Evolutionary conservation across 2,329 filamentous ascomycete genomes (phyloP), one percentile per base, ranked within the genome.

Genomic region (Verticillium tricorpus): DNA sequence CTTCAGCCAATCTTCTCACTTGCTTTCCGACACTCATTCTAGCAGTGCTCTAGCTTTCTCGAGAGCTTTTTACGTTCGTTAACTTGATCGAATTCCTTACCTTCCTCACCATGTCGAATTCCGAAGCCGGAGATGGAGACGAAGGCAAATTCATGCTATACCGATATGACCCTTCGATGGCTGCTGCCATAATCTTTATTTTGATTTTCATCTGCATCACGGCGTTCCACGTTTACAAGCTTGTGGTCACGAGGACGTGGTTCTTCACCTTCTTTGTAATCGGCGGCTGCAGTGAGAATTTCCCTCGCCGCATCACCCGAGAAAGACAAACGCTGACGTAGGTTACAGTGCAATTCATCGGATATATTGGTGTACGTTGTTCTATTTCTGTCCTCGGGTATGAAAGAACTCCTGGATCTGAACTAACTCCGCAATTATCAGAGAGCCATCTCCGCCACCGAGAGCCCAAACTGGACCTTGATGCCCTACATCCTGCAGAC

Each of bases 401-500:
- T 14, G 34, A 28, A 12, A 4, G 34, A 28, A 4, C 34, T 35
- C 6, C 7, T 11, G 15, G 2, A 9, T 19, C 39, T 8, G 17
- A 9, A 5, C 39, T 45, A 4, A 45, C 39, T 19, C 17, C 17
- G 3, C 37, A 9, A 3, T 45, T n/a, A 5, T 17, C n/a, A 45
- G 39, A 45, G 54, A 34, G 54, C 54, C 14, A 34, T 32, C 3
- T 56, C 54, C 2, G 54, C 28, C 6, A 34, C 28, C 8, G 28
- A 56, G 8, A 56, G 54, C 28, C 54, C 54, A 0, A 2, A 56
- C 69, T 79, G 80, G 52, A 81, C 79, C 0, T 74, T 78, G 2
- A 70, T 9, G 2, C 79, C 56, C 2, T 81, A 75, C 66, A 72
- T 81, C 56, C 68, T 78, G 15, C 76, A 81, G 65, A 71, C 71